Conservation (phyloP, 495 filamentous ascomycete species). For the Penicillium atrosanguineum region DNA sequence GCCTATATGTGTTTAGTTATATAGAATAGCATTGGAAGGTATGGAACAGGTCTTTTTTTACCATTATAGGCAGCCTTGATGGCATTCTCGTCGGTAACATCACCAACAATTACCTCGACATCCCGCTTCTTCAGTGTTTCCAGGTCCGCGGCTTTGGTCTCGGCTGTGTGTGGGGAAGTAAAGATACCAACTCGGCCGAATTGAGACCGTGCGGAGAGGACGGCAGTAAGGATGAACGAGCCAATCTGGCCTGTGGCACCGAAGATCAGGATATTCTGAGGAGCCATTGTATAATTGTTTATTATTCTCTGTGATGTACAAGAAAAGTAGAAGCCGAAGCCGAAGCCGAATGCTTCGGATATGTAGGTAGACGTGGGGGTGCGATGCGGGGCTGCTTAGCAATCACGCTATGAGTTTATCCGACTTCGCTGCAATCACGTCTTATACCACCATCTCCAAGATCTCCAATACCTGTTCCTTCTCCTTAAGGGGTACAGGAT, state of each 20-base stretch:
- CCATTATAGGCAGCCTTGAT: conserved; percentile 53
- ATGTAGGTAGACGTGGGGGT: conserved; percentile 2
- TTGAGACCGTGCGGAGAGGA: conserved; percentile 51
- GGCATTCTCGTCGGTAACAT: conserved; percentile 51
- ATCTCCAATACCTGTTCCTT: conserved; percentile 56
- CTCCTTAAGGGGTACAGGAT: conserved; percentile 48
- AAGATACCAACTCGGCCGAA: conserved; percentile 60
- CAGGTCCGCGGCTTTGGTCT: conserved; percentile 34
- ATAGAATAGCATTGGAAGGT: neutral
- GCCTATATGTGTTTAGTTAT: conserved; percentile 18
- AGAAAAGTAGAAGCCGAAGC: neutral
- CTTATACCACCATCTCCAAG: conserved; percentile 44
- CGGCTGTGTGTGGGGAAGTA: conserved; percentile 54
- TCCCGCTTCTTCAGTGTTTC: conserved; percentile 46
- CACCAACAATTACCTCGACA: conserved; percentile 58
- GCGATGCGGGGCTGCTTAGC: conserved; percentile 26
- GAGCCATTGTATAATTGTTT: conserved; percentile 9
- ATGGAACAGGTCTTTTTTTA: conserved; percentile 4
- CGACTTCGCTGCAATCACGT: neutral
- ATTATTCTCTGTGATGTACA: neutral
- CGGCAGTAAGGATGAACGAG: conserved; percentile 56
- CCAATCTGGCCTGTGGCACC: conserved; percentile 71
- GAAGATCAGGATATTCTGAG: conserved; percentile 59
- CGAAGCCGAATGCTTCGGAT: neutral
- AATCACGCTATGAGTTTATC: conserved; percentile 7